Conservation (phyloP, 768 basidiomycete genomes). For the Termitomyces sp. region DNA sequence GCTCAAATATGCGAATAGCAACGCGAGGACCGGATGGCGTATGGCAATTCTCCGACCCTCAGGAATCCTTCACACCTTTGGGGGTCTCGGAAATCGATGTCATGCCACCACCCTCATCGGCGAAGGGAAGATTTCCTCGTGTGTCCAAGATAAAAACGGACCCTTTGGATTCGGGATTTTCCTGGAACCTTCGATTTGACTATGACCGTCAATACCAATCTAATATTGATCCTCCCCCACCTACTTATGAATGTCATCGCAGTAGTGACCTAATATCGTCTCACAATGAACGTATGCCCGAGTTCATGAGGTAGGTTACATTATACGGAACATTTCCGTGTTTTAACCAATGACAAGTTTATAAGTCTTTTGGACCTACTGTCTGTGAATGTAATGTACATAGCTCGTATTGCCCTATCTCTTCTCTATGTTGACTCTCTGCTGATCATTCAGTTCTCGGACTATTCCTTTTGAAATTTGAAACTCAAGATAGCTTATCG, state of each 20-base stretch:
- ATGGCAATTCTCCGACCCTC: constrained; percentile 47
- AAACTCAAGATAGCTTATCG: background rate
- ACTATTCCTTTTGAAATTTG: too few relatives aligned
- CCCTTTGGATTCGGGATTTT: constrained; percentile 5
- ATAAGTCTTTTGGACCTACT: too few relatives aligned
- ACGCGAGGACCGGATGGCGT: constrained; percentile 45
- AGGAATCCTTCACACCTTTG: constrained; percentile 31
- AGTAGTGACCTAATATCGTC: background rate
- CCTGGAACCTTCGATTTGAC: constrained; percentile 5
- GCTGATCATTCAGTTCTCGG: background rate
- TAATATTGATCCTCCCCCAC: constrained; percentile 20
- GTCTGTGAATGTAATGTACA: too few relatives aligned
- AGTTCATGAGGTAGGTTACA: background rate
- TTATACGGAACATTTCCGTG: background rate
- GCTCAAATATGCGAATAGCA: constrained; percentile 54
- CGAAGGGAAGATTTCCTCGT: constrained; percentile 3
- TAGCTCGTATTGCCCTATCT: too few relatives aligned
- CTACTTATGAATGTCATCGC: constrained; percentile 19
- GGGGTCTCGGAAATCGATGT: constrained; percentile 33
- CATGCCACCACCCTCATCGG: constrained; percentile 20
- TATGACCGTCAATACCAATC: constrained; percentile 16
- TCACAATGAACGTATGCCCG: constrained; percentile 1
- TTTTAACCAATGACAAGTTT: too few relatives aligned
- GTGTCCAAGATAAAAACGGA: constrained; percentile 15
- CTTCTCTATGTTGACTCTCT: background rate